Base-by-base conservation (phyloP, 1,139 yeast species). In the Debaryomyces robertsiae region DNA sequence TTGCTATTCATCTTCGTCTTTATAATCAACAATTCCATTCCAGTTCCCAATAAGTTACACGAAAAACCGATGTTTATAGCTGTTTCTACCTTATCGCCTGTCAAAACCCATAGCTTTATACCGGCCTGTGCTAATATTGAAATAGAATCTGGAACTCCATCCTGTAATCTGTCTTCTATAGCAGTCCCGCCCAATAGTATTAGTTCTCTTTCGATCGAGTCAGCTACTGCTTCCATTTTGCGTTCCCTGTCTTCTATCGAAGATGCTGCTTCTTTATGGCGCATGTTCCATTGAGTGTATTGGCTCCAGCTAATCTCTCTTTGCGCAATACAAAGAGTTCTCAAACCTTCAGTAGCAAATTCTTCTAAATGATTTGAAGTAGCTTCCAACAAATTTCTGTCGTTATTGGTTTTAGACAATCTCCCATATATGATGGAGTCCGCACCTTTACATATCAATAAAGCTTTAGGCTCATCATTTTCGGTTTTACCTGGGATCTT, bases 1-100 rank as follows among this genome's bases (percentile, higher is more conserved):
- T 68, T 67, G 3, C 54, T 57, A 18, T 46, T 57, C 46, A 65
- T 50, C 16, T 52, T 52, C 31, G 61, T 65, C 62, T 57, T 76
- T 60, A 55, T 63, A 52, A 66, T 68, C 67, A 60, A 58, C 14
- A 73, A 56, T 47, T 71, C 72, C 78, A 73, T 73, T 44, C 72
- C 74, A 46, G 67, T 72, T 7, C 73, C 76, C 32, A 78, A 60
- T 44, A 78, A 59, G 47, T 73, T 74, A 61, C 79, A 73, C 3
- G 77, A 71, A 48, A 73, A 73, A 9, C 79, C 79, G 50, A 73
- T 73, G 46, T 73, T 73, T 41, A 73, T 73, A 7, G 79, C 79
- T 11, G 79, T 73, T 49, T 73, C 79, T 14, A 73, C 77, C 50
- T 71, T 73, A 53, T 74, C 79, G 47, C 79, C 79, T 16, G 79